phyloP scores from a whole-genome alignment of 164 flowering plant species.

The Santalum album region DNA sequence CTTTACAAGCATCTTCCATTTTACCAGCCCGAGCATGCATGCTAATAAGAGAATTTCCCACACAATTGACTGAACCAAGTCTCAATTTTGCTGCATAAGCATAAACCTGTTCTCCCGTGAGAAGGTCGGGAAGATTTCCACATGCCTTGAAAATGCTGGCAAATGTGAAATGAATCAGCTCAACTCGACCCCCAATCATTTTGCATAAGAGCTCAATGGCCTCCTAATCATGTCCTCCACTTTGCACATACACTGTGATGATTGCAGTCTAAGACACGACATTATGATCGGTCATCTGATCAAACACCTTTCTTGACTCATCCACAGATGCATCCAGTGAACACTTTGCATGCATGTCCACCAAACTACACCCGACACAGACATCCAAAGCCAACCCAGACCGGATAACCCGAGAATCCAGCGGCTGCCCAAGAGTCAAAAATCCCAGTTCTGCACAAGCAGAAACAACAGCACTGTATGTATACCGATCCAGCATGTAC shows the following conservation, averaged over 20 bases:
- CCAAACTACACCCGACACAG: constrained; percentile 67
- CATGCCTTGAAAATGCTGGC: constrained; percentile 71
- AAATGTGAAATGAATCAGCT: constrained; percentile 71
- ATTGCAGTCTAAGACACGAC: constrained; percentile 93
- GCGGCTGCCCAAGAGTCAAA: constrained; percentile 45
- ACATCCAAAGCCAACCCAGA: constrained; percentile 50
- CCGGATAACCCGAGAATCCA: constrained; percentile 50
- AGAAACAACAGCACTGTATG: constrained; percentile 52
- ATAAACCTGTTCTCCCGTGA: constrained; percentile 49
- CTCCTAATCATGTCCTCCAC: constrained; percentile 41
- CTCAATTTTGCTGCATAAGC: constrained; percentile 49
- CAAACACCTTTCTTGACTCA: constrained; percentile 58
- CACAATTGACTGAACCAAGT: constrained; percentile 43
- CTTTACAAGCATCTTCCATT: constrained; percentile 68
- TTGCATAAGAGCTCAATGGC: constrained; percentile 46
- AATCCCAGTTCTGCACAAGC: constrained; percentile 54
- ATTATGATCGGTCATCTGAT: constrained; percentile 51
- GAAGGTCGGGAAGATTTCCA: constrained; percentile 40
- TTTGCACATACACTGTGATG: constrained; percentile 63
- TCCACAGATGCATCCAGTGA: constrained; percentile 24
- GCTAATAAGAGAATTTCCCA: constrained; percentile 73
- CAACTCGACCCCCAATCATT: constrained; percentile 42
- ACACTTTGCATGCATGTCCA: constrained; percentile 80
- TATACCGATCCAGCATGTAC: constrained; percentile 46
- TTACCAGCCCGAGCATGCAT: constrained; percentile 55